phyloP scores from a whole-genome alignment of 2,329 filamentous ascomycete genomes.

The Zarea fungicola region DNA sequence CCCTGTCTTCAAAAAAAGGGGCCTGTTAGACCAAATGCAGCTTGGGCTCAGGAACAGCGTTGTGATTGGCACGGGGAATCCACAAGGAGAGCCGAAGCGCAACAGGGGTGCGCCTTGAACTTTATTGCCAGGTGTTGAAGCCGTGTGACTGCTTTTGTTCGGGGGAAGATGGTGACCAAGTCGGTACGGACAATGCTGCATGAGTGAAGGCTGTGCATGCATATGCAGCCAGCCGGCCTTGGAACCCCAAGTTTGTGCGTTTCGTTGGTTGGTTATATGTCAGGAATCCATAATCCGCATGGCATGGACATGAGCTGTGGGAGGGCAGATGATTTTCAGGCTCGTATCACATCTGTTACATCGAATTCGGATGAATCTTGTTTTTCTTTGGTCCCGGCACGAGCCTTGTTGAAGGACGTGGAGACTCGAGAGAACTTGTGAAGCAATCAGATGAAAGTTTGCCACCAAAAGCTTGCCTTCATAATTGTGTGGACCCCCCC shows the following conservation, averaged over 20 bases:
- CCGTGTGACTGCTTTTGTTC: neutral
- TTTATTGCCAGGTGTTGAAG: no score
- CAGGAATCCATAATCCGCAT: no score
- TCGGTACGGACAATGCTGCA: neutral
- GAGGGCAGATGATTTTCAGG: no score
- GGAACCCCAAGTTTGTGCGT: neutral
- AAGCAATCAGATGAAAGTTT: no score
- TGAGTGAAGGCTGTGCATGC: neutral
- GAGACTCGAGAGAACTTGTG: no score
- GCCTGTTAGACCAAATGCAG: neutral
- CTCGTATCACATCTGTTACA: no score
- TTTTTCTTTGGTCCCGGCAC: no score
- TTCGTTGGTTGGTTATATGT: neutral
- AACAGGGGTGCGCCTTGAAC: slow-evolving; percentile 6
- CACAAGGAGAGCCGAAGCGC: slow-evolving; percentile 6
- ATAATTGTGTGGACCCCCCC: no score
- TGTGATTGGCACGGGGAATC: slow-evolving; percentile 17
- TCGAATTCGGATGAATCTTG: no score
- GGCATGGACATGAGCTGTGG: no score
- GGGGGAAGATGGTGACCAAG: neutral
- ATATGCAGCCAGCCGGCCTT: neutral
- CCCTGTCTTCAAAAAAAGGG: neutral
- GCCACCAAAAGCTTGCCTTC: no score
- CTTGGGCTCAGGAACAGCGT: slow-evolving; percentile 17
- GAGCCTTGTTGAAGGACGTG: no score